Conservation (phyloP, 1,284 basidiomycete species). For the Malassezia dermatis region DNA sequence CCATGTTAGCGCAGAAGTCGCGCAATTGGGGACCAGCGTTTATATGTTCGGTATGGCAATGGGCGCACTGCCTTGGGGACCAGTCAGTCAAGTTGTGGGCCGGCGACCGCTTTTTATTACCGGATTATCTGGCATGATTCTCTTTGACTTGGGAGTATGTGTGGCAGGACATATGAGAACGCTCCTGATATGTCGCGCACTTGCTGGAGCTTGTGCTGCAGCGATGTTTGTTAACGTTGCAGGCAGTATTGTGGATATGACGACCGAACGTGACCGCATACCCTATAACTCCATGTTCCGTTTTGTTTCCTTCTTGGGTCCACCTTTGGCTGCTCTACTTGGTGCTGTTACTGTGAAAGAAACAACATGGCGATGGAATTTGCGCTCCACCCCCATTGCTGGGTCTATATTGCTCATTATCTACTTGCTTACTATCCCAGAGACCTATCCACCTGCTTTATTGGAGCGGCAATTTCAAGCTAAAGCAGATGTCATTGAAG, state of each 20-base stretch:
- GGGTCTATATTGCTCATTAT: slow-evolving; percentile 2
- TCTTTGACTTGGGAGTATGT: slow-evolving; percentile 15
- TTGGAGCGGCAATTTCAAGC: background rate
- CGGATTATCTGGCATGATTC: background rate
- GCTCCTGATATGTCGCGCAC: slow-evolving; percentile 12
- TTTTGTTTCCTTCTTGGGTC: slow-evolving; percentile 13
- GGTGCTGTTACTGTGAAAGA: slow-evolving; percentile 13
- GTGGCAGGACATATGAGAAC: slow-evolving; percentile 3
- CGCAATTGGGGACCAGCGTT: slow-evolving; percentile 14
- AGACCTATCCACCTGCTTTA: slow-evolving; percentile 10
- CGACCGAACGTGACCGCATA: slow-evolving; percentile 16
- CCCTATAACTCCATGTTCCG: slow-evolving; percentile 19
- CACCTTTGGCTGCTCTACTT: slow-evolving; percentile 14
- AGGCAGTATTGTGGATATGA: slow-evolving; percentile 20
- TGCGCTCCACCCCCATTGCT: slow-evolving; percentile 15
- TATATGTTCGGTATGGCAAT: slow-evolving; percentile 16
- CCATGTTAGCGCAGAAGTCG: background rate
- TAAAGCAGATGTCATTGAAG: background rate
- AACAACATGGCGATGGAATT: slow-evolving; percentile 18
- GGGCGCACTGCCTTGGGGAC: slow-evolving; percentile 12
- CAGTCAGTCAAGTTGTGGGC: slow-evolving; percentile 12
- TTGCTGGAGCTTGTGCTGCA: slow-evolving; percentile 12
- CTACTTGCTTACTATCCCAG: slow-evolving; percentile 15
- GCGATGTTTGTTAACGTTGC: slow-evolving; percentile 17
- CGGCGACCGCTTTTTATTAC: slow-evolving; percentile 12